These are phyloP conservation scores for Colletotrichum tropicicola DNA, from an alignment of 2,329 filamentous ascomycete species.

Conservation along the genomic window DNA sequence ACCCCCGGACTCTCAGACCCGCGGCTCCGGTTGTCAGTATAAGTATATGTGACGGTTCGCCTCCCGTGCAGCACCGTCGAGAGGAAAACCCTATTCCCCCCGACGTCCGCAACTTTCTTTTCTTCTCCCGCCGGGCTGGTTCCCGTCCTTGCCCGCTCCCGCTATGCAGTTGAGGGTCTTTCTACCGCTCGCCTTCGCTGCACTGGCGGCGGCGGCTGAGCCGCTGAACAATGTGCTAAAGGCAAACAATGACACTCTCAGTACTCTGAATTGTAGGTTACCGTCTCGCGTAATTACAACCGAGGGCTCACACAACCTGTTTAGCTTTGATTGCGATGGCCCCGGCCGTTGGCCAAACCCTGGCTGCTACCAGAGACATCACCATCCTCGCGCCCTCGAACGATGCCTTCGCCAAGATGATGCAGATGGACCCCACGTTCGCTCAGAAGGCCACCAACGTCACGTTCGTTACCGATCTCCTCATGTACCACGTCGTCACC, in stretches of 20 bases:
- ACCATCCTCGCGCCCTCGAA: slow-evolving; percentile 66
- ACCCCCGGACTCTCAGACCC: slow-evolving; percentile 5
- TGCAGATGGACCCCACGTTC: slow-evolving; percentile 41
- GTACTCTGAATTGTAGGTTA: slow-evolving; percentile 34
- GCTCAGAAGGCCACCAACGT: slow-evolving; percentile 43
- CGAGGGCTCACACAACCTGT: slow-evolving; percentile 6
- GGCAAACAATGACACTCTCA: slow-evolving; percentile 34
- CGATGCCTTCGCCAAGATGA: slow-evolving; percentile 56
- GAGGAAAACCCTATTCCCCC: slow-evolving; percentile 4
- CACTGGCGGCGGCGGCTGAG: slow-evolving; percentile 33
- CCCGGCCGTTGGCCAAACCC: slow-evolving; percentile 36
- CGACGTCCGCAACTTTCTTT: slow-evolving; percentile 9
- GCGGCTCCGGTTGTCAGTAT: slow-evolving; percentile 23
- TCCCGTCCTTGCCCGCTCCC: slow-evolving; percentile 6
- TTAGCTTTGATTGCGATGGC: slow-evolving; percentile 30
- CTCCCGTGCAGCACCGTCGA: background rate
- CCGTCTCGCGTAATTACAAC: background rate
- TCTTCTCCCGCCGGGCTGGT: slow-evolving; percentile 8
- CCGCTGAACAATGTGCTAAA: slow-evolving; percentile 33
- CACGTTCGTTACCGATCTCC: slow-evolving; percentile 55
- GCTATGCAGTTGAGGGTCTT: slow-evolving; percentile 34
- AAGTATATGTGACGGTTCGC: slow-evolving; percentile 17
- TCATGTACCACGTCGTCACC: slow-evolving; percentile 70
- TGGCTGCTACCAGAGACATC: slow-evolving; percentile 40
- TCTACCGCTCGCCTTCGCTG: slow-evolving; percentile 32